Conservation (phyloP, 768 basidiomycete species). For the Boletus tylopilopsis region DNA sequence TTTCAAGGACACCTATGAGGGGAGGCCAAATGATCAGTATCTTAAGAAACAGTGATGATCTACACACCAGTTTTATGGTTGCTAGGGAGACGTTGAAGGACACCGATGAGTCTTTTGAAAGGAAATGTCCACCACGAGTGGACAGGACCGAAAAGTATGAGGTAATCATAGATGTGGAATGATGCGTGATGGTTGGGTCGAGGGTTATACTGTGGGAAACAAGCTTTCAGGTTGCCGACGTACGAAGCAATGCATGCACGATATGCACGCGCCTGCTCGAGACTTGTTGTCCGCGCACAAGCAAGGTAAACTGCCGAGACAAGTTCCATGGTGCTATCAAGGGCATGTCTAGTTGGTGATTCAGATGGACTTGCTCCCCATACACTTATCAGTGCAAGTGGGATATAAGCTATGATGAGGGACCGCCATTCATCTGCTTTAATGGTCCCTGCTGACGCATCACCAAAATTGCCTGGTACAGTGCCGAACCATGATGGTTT, state of each 20-base stretch:
- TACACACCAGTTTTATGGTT: slow-evolving; percentile 38
- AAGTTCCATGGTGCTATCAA: slow-evolving; percentile 27
- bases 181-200: no score
- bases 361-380: not conserved
- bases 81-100: slow-evolving; percentile 15
- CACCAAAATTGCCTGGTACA: slow-evolving; percentile 23
- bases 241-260: slow-evolving; percentile 13
- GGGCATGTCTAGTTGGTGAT: no score
- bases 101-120: slow-evolving; percentile 23
- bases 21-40: not conserved
- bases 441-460: slow-evolving; percentile 26
- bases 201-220: no score
- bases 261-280: slow-evolving; percentile 9
- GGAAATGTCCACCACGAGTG: slow-evolving; percentile 31
- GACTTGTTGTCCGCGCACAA: slow-evolving; percentile 12
- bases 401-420: slow-evolving; percentile 30
- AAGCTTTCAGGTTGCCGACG: not conserved
- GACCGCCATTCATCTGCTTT: slow-evolving; percentile 38
- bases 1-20: slow-evolving; percentile 8
- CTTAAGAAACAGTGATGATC: rapidly evolving
- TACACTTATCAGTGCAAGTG: slow-evolving; percentile 27
- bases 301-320: slow-evolving; percentile 25
- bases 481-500: slow-evolving; percentile 10
- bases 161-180: slow-evolving; percentile 31
- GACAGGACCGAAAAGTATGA: slow-evolving; percentile 36